phyloP scores from a whole-genome alignment of 2,329 filamentous ascomycete species.

The Byssochlamys sp. region DNA sequence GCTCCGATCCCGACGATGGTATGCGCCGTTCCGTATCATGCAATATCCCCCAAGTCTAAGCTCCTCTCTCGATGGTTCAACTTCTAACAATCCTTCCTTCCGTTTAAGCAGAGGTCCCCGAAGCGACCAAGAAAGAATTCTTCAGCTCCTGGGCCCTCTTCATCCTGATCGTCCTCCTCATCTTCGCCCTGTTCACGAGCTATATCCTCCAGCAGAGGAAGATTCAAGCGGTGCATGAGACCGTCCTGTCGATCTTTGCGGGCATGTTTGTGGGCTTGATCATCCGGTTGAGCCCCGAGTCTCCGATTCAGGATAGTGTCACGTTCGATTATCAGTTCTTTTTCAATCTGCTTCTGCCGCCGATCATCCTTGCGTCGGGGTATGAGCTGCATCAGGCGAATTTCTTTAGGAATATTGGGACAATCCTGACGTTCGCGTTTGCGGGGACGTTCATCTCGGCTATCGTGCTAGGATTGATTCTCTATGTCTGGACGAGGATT shows the following conservation, averaged over 20 bases:
- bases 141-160: slow-evolving; percentile 95
- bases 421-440: slow-evolving; percentile 94
- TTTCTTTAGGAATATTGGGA: slow-evolving; percentile 97
- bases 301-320: slow-evolving; percentile 78
- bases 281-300: slow-evolving; percentile 68
- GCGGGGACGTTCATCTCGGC: slow-evolving; percentile 95
- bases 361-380: slow-evolving; percentile 91
- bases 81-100: slow-evolving; percentile 12
- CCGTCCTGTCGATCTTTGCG: slow-evolving; percentile 94
- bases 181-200: slow-evolving; percentile 89
- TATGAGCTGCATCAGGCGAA: slow-evolving; percentile 98
- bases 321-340: slow-evolving; percentile 99
- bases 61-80: background rate
- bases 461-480: slow-evolving; percentile 78
- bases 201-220: slow-evolving; percentile 94
- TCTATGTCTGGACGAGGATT: slow-evolving; percentile 81
- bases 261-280: slow-evolving; percentile 92
- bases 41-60: background rate
- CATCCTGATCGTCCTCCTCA: slow-evolving; percentile 88
- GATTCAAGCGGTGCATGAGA: slow-evolving; percentile 95
- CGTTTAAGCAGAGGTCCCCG: slow-evolving; percentile 48
- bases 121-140: slow-evolving; percentile 85
- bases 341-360: slow-evolving; percentile 96
- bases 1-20: slow-evolving; percentile 31
- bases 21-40: slow-evolving; percentile 11